Base-by-base conservation (phyloP, 2,329 filamentous ascomycete genomes). In the Cordyceps javanica region DNA sequence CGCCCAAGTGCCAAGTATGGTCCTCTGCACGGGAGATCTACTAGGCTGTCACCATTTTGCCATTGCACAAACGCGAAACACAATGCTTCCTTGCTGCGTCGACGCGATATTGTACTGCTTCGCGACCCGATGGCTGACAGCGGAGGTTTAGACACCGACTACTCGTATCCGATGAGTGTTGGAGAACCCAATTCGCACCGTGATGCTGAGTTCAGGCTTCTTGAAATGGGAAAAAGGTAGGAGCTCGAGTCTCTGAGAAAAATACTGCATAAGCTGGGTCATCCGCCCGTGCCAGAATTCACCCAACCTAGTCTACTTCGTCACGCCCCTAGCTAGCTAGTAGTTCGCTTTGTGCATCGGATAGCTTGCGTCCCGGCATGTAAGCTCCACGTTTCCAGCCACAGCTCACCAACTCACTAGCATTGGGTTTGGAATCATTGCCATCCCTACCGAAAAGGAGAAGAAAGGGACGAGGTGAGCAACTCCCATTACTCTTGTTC, bases 381-480 rank as follows among this genome's bases (percentile, higher is more conserved):
- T 5, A 14, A 36, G 19, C 42, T 46, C 42, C 53, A 55, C 30
- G 53, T 23, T 28, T 7, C 23, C 32, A 14, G n/a, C 30, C 16
- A n/a, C n/a, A 9, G 32, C 32, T 11, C 32, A 28, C 52, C 42
- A 55, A 39, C 49, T 34, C 39, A 41, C 21, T 32, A 28, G 34
- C 25, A 39, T 48, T 49, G 28, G 9, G 32, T 55, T 55, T 55
- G 53, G 53, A 55, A 55, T 55, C 53, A 55, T 41, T 48, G 14
- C 3, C 34, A 55, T 41, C 44, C 44, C 34, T 55, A 44, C 13
- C 2, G n/a, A 41, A 41, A 6, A n/a, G 3, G 41, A 2, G 28
- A 25, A 13, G 39, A 45, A 21, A 19, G 25, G 14, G 14, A 11
- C 8, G 8, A n/a, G n/a, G n/a, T n/a, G n/a, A n/a, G n/a, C n/a